Evolutionary conservation across 179 eudicot genomes (phyloP).

Genomic region (Drosera spatulata): DNA sequence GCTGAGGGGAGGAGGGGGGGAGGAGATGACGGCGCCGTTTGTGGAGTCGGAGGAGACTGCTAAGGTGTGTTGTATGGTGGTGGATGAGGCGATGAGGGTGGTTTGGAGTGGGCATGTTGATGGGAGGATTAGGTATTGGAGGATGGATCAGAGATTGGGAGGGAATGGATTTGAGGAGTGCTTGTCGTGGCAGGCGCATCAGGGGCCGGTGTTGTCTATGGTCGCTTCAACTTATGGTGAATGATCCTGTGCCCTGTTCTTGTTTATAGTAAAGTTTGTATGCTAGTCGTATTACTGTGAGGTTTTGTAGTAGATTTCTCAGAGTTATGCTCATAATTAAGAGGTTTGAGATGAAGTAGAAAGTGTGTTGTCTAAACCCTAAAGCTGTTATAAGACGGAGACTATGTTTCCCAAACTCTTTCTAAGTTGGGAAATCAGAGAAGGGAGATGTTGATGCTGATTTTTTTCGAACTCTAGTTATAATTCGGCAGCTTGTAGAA

Average conservation of each 20-base stretch:
- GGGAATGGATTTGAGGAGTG: constrained; percentile 40
- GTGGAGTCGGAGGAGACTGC: constrained; percentile 25
- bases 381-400: too few species aligned
- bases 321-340: too few species aligned
- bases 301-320: not conserved
- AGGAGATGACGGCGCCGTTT: constrained; percentile 55
- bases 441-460: too few species aligned
- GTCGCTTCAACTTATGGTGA: constrained; percentile 62
- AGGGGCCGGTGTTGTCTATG: constrained; percentile 61
- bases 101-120: constrained; percentile 90
- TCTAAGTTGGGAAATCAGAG: too few species aligned
- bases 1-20: constrained; percentile 22
- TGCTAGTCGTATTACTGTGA: not conserved
- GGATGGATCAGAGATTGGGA: constrained; percentile 26
- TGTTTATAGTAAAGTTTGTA: too few species aligned
- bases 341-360: too few species aligned
- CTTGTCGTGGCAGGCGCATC: constrained; percentile 85
- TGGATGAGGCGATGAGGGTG: constrained; percentile 43
- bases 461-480: too few species aligned
- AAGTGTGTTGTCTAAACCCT: too few species aligned
- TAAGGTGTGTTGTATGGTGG: constrained; percentile 47
- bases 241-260: constrained; percentile 1
- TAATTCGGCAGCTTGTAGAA: too few species aligned
- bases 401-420: too few species aligned
- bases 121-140: constrained; percentile 82